Evolutionary conservation across 305 asterid species (phyloP).

Genomic region (Solanum aculeatissimum): DNA sequence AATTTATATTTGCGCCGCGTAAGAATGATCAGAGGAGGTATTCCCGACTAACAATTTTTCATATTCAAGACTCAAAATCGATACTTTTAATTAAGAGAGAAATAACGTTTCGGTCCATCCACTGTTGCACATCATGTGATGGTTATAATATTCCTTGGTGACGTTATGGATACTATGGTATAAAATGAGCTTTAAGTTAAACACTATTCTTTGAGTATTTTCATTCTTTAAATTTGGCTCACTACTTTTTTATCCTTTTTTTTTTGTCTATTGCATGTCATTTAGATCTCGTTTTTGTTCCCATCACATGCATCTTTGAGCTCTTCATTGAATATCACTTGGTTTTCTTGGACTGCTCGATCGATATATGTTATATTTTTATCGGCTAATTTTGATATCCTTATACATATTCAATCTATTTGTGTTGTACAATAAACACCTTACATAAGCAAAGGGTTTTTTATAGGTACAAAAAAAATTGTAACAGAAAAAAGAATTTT

Average conservation of each 20-base stretch:
- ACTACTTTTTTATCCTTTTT: not conserved
- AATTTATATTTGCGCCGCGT: fast-evolving
- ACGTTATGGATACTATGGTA: not conserved
- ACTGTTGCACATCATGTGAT: not conserved
- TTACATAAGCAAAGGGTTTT: not conserved
- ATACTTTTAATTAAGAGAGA: not conserved
- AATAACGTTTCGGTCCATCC: fast-evolving
- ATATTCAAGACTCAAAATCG: not conserved
- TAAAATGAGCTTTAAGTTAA: not conserved
- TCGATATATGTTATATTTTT: not conserved
- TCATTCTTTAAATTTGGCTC: not conserved
- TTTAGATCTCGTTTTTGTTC: not conserved
- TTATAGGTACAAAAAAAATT: not conserved
- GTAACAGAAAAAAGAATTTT: not conserved
- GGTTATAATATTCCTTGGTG: not conserved
- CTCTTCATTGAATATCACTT: not conserved
- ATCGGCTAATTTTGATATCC: not conserved
- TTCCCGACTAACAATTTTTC: too few relatives aligned
- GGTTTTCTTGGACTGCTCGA: not conserved
- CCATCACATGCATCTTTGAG: not conserved
- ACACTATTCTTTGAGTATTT: not conserved
- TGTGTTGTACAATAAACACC: not conserved
- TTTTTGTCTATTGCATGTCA: not conserved
- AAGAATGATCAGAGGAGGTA: not conserved
- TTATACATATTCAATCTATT: not conserved